Percentiles rank a stretch among this genome's conserved stretches.
These are phyloP conservation scores for Coemansia sp. DNA, from an alignment of 192 early-diverging fungal genomes.

Conservation along the genomic window DNA sequence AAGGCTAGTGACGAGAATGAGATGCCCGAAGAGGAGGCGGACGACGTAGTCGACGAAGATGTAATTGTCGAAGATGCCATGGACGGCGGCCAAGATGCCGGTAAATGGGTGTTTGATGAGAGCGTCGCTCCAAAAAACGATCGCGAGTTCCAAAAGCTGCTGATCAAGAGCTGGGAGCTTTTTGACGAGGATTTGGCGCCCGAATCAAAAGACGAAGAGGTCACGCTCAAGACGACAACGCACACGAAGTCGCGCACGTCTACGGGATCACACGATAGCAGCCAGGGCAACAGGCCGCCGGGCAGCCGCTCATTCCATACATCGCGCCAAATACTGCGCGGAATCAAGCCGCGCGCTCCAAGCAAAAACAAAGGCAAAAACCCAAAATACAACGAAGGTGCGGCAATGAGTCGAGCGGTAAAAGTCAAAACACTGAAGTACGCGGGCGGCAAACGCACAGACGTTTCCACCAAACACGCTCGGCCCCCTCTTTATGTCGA, in stretches of 20 bases:
- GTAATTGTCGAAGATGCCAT: background rate
- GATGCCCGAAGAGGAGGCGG: background rate
- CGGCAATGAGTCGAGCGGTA: too few species aligned
- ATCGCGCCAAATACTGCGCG: background rate
- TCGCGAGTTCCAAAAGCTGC: slow-evolving; percentile 40
- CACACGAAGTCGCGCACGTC: background rate
- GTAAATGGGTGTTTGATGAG: background rate
- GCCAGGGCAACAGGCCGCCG: background rate
- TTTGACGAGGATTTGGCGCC: slow-evolving; percentile 30
- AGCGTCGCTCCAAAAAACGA: slow-evolving; percentile 13
- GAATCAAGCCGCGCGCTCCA: background rate
- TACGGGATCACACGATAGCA: background rate
- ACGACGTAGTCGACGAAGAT: background rate
- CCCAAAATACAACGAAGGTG: too few species aligned
- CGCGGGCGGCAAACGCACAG: background rate
- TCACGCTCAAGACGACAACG: background rate
- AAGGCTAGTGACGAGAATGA: background rate
- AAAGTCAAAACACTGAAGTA: too few species aligned
- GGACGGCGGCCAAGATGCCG: background rate
- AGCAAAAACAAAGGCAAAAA: background rate
- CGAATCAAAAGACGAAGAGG: background rate
- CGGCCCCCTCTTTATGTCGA: background rate
- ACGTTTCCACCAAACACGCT: background rate
- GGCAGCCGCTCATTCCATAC: slow-evolving; percentile 33
- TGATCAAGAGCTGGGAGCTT: slow-evolving; percentile 38